Evolutionary conservation across 495 filamentous ascomycete species (phyloP).

Genomic region (Penicillium maclennaniae): DNA sequence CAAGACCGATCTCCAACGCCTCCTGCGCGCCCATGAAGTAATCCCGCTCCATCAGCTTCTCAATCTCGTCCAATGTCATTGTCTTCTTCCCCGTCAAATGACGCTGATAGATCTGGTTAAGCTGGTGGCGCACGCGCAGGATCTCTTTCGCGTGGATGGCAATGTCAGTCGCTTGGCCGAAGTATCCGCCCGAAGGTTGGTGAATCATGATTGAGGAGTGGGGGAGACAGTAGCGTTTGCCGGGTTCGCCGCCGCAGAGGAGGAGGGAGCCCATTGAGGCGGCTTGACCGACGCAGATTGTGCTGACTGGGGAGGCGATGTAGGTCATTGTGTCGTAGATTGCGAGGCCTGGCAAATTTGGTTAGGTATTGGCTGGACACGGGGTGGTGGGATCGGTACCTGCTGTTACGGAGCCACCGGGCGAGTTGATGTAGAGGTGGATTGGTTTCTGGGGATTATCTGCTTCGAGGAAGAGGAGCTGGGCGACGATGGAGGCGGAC

Average conservation of each 20-base stretch:
- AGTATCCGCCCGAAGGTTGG: constrained; percentile 88
- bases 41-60: constrained; percentile 93
- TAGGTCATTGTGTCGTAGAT: constrained; percentile 99
- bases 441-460: constrained; percentile 92
- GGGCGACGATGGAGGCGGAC: constrained; percentile 87
- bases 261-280: constrained; percentile 92
- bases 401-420: constrained; percentile 92
- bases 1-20: constrained; percentile 81
- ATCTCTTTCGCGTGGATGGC: constrained; percentile 98
- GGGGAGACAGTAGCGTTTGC: constrained; percentile 82
- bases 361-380: background rate
- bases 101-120: constrained; percentile 84
- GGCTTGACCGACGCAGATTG: constrained; percentile 92
- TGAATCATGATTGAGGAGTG: constrained; percentile 96
- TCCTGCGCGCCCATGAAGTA: constrained; percentile 88
- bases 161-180: constrained; percentile 87
- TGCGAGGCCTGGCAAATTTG: constrained; percentile 58
- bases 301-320: constrained; percentile 85
- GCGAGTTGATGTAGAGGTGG: constrained; percentile 95
- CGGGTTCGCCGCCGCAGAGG: constrained; percentile 78
- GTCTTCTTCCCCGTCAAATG: constrained; percentile 73
- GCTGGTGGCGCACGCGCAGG: constrained; percentile 72
- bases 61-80: constrained; percentile 70
- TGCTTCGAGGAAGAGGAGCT: constrained; percentile 96
- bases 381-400: constrained; percentile 28